Conservation (phyloP, 148 eudicot species). For the Suaeda aralocaspica region DNA sequence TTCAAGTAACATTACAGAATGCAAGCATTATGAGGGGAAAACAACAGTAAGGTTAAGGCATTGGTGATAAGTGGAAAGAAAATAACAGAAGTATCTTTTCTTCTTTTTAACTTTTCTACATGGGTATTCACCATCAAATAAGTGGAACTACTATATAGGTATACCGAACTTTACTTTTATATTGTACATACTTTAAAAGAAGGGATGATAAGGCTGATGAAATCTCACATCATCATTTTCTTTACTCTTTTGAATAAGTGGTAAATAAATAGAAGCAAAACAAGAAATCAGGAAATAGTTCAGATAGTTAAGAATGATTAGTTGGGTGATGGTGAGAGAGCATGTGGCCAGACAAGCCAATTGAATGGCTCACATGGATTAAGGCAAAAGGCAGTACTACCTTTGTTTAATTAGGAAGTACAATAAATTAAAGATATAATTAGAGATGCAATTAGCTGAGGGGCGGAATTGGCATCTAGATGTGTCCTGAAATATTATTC, state of each 20-base stretch:
- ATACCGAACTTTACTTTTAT: conserved; percentile 19
- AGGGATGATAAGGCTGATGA: conserved; percentile 30
- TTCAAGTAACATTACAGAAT: not conserved
- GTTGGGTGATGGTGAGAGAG: conserved; percentile 34
- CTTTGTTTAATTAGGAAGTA: conserved; percentile 35
- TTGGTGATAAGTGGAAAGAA: conserved; percentile 5
- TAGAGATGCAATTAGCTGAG: conserved; percentile 23
- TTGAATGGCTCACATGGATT: conserved; percentile 42
- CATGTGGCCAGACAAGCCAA: conserved; percentile 50
- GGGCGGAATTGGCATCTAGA: conserved; percentile 18
- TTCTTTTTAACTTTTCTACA: conserved; percentile 17
- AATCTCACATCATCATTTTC: conserved; percentile 36
- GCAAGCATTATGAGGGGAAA: conserved; percentile 5
- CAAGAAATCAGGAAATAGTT: conserved; percentile 9
- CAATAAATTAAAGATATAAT: conserved; percentile 18
- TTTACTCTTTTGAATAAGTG: conserved; percentile 8
- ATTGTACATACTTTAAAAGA: conserved; percentile 15
- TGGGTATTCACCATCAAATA: conserved; percentile 16
- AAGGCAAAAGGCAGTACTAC: conserved; percentile 18
- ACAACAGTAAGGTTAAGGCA: not conserved
- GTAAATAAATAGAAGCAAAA: conserved; percentile 13
- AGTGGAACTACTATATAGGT: conserved; percentile 29
- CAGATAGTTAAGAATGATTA: conserved; percentile 14
- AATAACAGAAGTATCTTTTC: not conserved
- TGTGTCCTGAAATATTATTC: conserved; percentile 15